These are phyloP conservation scores for Royoungia palumana DNA, from an alignment of 768 basidiomycete species.

Conservation along the genomic window DNA sequence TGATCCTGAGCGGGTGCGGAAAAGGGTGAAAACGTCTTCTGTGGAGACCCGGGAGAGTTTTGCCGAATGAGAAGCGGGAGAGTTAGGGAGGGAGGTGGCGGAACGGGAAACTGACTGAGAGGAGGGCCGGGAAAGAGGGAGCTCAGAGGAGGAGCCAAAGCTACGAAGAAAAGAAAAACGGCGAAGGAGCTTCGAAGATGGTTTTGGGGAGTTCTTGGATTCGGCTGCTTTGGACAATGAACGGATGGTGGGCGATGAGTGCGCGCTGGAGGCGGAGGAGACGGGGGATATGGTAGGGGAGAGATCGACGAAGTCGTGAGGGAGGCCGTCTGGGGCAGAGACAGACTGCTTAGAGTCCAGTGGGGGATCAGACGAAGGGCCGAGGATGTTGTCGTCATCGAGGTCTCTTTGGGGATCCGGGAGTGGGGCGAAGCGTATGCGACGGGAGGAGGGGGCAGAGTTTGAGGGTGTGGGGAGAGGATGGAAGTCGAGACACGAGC, in stretches of 20 bases:
- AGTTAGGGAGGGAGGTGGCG: conserved; percentile 12
- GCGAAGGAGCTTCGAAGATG: conserved; percentile 20
- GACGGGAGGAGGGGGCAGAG: conserved; percentile 17
- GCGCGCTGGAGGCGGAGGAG: conserved; percentile 17
- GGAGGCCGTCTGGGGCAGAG: not conserved
- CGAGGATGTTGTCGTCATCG: not conserved
- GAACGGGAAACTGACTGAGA: conserved; percentile 15
- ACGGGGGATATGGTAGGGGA: conserved; percentile 21
- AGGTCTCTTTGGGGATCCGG: conserved; percentile 66
- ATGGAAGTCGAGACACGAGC: conserved; percentile 17
- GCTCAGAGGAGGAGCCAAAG: conserved; percentile 5
- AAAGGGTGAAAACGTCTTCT: conserved; percentile 33
- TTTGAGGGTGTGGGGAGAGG: conserved; percentile 6
- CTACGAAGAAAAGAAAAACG: conserved; percentile 21
- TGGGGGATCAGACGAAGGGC: conserved; percentile 31
- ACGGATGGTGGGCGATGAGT: conserved; percentile 23
- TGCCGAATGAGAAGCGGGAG: conserved; percentile 8
- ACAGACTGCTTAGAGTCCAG: conserved; percentile 10
- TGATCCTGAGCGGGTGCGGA: conserved; percentile 26
- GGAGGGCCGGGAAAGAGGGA: conserved; percentile 6
- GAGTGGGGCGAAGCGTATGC: conserved; percentile 81
- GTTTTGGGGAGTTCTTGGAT: conserved; percentile 1
- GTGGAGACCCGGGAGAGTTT: conserved; percentile 20
- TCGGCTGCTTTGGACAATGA: not conserved
- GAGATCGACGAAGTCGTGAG: conserved; percentile 7